Percentiles rank a stretch among this genome's conserved stretches.
Conservation (phyloP, 768 basidiomycete genomes). For the Daedalea quercina region DNA sequence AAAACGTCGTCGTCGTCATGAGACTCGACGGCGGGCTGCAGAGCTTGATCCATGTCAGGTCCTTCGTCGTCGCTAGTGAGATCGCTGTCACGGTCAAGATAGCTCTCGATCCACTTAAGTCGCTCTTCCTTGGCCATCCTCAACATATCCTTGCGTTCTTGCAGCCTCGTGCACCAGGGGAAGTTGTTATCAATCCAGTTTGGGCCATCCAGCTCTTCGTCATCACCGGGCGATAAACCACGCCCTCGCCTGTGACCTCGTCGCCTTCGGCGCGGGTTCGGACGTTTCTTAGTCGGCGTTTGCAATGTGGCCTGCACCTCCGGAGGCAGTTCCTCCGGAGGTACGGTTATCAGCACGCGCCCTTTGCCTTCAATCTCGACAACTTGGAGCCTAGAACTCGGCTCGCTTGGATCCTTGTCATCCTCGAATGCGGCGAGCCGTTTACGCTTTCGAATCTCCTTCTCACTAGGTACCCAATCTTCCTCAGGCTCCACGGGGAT, state of each 20-base stretch:
- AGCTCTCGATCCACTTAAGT: constrained; percentile 59
- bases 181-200: constrained; percentile 79
- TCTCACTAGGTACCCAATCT: constrained; percentile 31
- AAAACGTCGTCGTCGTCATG: constrained; percentile 21
- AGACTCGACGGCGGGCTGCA: constrained; percentile 22
- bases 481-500: constrained; percentile 9
- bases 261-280: constrained; percentile 42
- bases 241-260: constrained; percentile 19
- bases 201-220: constrained; percentile 35
- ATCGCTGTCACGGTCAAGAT: constrained; percentile 70
- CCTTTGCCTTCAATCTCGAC: constrained; percentile 65
- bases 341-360: constrained; percentile 58
- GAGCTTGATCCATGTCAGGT: constrained; percentile 26
- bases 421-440: constrained; percentile 65
- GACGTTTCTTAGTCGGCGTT: constrained; percentile 30
- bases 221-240: constrained; percentile 17
- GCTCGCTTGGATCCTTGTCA: constrained; percentile 22
- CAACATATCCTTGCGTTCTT: constrained; percentile 44
- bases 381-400: constrained; percentile 43
- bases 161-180: constrained; percentile 65
- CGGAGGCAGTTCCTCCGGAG: constrained; percentile 34
- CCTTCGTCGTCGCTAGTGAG: constrained; percentile 31
- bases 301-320: constrained; percentile 9
- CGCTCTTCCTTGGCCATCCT: constrained; percentile 55
- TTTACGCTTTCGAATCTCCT: constrained; percentile 58